Base-by-base conservation (phyloP, 768 basidiomycete genomes). In the Exidia glandulosa region DNA sequence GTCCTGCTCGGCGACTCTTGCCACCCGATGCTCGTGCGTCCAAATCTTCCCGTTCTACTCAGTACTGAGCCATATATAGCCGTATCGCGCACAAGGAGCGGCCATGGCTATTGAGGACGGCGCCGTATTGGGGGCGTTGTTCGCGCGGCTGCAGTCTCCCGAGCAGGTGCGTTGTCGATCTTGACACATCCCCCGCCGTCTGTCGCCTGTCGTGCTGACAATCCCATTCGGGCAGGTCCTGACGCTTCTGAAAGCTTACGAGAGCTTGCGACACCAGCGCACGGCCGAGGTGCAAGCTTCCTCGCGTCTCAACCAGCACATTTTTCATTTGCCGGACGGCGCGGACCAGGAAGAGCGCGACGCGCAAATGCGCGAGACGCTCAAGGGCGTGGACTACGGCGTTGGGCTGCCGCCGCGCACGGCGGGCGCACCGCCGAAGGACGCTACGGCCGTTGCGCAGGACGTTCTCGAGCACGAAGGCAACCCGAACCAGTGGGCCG, bases 401-500 rank as follows among this genome's bases (percentile, higher is more conserved):
- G 19, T n/a, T 16, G 27, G 45, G 33, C 31, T 23, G 23, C 27
- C 47, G 47, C 29, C 37, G 33, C 12, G 5, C 5, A 7, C 23
- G 23, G 54, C 31, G 76, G 58, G 62, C 75, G 59, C 64, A 60
- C 65, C 67, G 60, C 16, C 36, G 6, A 16, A n/a, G 12, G 33
- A 34, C 36, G 32, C 56, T 16, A 57, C 32, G 2, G 36, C 31
- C 31, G 23, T 33, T 32, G 56, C 25, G 30, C 32, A 41, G 32
- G 31, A 5, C n/a, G 12, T 67, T 52, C 25, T 58, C 56, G 5
- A 65, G 67, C 29, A 61, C 27, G 65, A 69, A 41, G 73, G 71
- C 2, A 81, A 77, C 63, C 71, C 74, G 59, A 84, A 84, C 62
- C 75, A 81, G 62, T 84, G 83, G 83, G 81, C 81, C 4, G 82